Conservation (phyloP, 225 moss, liverwort and hornwort genomes). For the Antitrichia curtipendula region DNA sequence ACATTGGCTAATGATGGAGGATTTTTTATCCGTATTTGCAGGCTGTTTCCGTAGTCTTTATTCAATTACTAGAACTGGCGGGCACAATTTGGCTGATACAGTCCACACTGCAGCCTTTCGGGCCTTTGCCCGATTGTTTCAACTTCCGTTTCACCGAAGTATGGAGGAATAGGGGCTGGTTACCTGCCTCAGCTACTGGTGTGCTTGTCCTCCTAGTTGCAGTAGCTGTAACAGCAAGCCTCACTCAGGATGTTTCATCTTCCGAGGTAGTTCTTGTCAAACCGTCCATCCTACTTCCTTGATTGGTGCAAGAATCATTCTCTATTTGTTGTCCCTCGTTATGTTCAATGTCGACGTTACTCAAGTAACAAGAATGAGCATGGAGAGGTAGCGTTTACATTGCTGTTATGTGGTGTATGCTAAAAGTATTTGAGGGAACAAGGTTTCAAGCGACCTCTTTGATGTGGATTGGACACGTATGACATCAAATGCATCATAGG, state of each 20-base stretch:
- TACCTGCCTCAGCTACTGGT: conserved; percentile 32
- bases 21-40: not conserved
- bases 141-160: conserved; percentile 27
- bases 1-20: not conserved
- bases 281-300: not conserved
- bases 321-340: not conserved
- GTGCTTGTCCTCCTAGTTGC: conserved; percentile 23
- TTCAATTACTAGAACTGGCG: conserved; percentile 41
- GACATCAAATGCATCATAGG: not conserved
- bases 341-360: not conserved
- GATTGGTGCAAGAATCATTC: not conserved
- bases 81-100: conserved; percentile 50
- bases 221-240: conserved; percentile 20
- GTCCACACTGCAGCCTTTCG: conserved; percentile 35
- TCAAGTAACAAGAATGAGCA: not conserved
- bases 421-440: not conserved
- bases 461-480: not conserved
- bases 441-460: not conserved
- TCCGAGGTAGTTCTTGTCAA: conserved; percentile 11
- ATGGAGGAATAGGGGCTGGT: conserved; percentile 51
- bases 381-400: not conserved
- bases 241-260: conserved; percentile 16
- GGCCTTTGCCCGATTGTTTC: conserved; percentile 14
- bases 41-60: conserved; percentile 32
- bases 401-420: not conserved